Evolutionary conservation across 345 rosid species (phyloP).

Genomic region (Bretschneidera sinensis): DNA sequence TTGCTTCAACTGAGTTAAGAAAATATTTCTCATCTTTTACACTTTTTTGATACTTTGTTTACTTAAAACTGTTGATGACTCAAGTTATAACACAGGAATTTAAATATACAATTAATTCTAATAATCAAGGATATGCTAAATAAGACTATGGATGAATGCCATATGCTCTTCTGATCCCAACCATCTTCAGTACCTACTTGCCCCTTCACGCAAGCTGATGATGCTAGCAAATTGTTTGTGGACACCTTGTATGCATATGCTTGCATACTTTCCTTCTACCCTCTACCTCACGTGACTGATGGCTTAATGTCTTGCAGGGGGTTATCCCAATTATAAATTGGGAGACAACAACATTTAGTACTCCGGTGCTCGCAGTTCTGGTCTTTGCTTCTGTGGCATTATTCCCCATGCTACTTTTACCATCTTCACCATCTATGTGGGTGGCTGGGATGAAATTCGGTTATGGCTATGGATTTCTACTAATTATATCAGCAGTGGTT

Average conservation of each 20-base stretch:
- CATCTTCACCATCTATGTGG: constrained; percentile 99
- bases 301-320: constrained; percentile 53
- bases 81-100: too few relatives aligned
- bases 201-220: neutral
- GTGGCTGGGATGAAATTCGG: constrained; percentile 96
- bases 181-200: too few relatives aligned
- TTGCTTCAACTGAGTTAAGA: too few relatives aligned
- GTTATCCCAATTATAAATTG: constrained; percentile 88
- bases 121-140: neutral
- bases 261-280: neutral
- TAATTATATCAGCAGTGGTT: constrained; percentile 58
- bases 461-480: constrained; percentile 82
- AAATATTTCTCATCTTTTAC: too few relatives aligned
- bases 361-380: constrained; percentile 68
- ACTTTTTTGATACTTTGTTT: too few relatives aligned
- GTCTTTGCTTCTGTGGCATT: constrained; percentile 80
- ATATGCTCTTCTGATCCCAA: neutral
- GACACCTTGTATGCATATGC: neutral
- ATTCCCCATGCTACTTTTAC: constrained; percentile 78
- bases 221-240: neutral
- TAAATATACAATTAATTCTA: too few relatives aligned
- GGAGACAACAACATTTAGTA: constrained; percentile 82
- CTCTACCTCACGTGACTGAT: constrained; percentile 10
- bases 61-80: too few relatives aligned
- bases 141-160: neutral